These are phyloP conservation scores for Rauvolfia tetraphylla DNA, from an alignment of 257 asterid genomes.

Conservation along the genomic window DNA sequence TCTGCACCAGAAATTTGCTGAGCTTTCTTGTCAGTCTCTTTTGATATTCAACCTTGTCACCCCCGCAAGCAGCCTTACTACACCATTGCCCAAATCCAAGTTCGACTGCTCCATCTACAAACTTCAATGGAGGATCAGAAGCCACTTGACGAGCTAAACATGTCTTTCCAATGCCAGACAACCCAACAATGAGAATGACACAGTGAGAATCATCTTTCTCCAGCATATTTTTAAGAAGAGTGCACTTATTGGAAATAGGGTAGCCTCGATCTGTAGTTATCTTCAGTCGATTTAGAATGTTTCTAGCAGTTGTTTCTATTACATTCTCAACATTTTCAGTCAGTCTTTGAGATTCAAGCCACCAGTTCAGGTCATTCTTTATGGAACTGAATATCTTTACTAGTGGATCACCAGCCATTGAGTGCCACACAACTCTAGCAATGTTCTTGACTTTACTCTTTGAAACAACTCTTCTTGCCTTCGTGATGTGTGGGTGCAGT, in stretches of 20 bases:
- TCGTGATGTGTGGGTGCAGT: slow-evolving; percentile 28
- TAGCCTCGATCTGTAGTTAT: slow-evolving; percentile 27
- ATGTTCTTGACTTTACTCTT: slow-evolving; percentile 28
- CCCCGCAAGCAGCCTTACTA: slow-evolving; percentile 27
- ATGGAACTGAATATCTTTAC: slow-evolving; percentile 27
- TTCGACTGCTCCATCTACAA: slow-evolving; percentile 35
- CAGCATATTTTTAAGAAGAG: slow-evolving; percentile 19
- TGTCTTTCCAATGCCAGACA: slow-evolving; percentile 37
- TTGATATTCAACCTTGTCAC: slow-evolving; percentile 31
- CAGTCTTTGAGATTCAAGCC: slow-evolving; percentile 32
- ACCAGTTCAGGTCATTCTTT: slow-evolving; percentile 28
- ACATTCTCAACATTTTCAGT: slow-evolving; percentile 24
- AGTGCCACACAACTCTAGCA: slow-evolving; percentile 28
- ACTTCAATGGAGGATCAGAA: slow-evolving; percentile 28
- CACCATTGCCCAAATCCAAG: slow-evolving; percentile 37
- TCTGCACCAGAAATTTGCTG: slow-evolving; percentile 33
- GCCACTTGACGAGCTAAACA: slow-evolving; percentile 42
- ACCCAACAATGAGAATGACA: slow-evolving; percentile 32
- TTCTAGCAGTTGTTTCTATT: slow-evolving; percentile 26
- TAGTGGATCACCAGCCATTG: slow-evolving; percentile 35
- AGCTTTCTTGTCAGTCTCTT: slow-evolving; percentile 33
- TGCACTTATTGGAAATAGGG: slow-evolving; percentile 27
- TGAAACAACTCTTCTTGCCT: slow-evolving; percentile 29
- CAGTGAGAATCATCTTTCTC: slow-evolving; percentile 17
- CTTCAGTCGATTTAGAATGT: slow-evolving; percentile 22